Percentiles rank a stretch among this genome's conserved stretches.
Evolutionary conservation across 805 yeast genomes (phyloP).

Genomic region (Candida schatavii): DNA sequence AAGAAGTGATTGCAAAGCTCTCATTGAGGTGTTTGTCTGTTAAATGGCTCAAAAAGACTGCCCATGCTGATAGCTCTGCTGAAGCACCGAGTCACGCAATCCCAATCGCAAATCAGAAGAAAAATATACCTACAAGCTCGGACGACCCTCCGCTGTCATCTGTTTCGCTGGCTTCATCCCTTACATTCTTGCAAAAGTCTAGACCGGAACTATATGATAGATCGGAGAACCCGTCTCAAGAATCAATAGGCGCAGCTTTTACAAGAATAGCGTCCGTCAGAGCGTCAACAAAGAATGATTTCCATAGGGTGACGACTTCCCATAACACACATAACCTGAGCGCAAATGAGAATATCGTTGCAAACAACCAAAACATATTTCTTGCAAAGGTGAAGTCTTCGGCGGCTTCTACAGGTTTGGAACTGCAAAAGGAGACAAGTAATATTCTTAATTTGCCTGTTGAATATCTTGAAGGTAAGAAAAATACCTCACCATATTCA

Average conservation of each 20-base stretch:
- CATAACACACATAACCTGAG: slow-evolving; percentile 19
- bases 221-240: slow-evolving; percentile 13
- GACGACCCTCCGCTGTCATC: slow-evolving; percentile 9
- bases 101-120: neutral
- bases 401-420: neutral
- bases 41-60: slow-evolving; percentile 28
- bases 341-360: slow-evolving; percentile 5
- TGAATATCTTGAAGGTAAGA: slow-evolving; percentile 25
- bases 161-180: slow-evolving; percentile 3
- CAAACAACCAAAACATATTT: slow-evolving; percentile 31
- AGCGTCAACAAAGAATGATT: slow-evolving; percentile 32
- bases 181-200: slow-evolving; percentile 4
- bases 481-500: slow-evolving; percentile 18
- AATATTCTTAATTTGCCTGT: slow-evolving; percentile 32
- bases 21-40: slow-evolving; percentile 33
- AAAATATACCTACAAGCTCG: neutral
- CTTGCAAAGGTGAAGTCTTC: slow-evolving; percentile 7
- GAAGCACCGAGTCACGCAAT: neutral
- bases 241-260: slow-evolving; percentile 22
- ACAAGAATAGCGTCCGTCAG: slow-evolving; percentile 35
- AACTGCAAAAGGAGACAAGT: neutral
- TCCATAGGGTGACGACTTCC: slow-evolving; percentile 29
- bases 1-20: slow-evolving; percentile 25
- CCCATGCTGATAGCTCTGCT: neutral
- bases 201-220: slow-evolving; percentile 2